Evolutionary conservation across 768 basidiomycete species (phyloP).

Genomic region (Hericium rajendrae): DNA sequence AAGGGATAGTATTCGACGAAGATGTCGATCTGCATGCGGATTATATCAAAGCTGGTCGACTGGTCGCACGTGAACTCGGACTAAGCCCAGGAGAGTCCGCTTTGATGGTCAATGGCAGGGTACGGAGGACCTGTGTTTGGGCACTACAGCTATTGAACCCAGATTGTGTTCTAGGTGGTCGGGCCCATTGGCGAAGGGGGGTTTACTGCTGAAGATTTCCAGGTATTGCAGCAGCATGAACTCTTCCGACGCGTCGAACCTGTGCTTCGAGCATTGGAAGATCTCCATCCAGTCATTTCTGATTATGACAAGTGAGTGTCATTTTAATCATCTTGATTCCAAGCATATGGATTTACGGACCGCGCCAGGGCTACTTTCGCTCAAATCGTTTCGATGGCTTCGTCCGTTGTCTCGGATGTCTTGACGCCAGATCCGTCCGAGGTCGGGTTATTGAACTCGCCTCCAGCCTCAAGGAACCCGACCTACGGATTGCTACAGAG

Average conservation of each 20-base stretch:
- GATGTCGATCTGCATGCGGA: constrained; percentile 26
- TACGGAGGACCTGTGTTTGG: constrained; percentile 27
- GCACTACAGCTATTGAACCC: background rate
- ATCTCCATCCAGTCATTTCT: constrained; percentile 26
- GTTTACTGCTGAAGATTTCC: constrained; percentile 67
- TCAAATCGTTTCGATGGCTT: constrained; percentile 51
- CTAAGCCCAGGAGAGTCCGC: constrained; percentile 51
- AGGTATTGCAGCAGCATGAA: constrained; percentile 66
- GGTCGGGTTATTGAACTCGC: constrained; percentile 60
- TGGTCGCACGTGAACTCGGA: constrained; percentile 47
- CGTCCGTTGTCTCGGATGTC: constrained; percentile 64
- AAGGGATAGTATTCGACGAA: constrained; percentile 24
- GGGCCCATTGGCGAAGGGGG: constrained; percentile 55
- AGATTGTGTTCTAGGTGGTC: constrained; percentile 43
- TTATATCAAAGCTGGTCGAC: constrained; percentile 36
- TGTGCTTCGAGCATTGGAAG: constrained; percentile 55
- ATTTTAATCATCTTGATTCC: background rate
- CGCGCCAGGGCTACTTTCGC: constrained; percentile 41
- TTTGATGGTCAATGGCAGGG: constrained; percentile 76
- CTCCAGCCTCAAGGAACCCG: constrained; percentile 45
- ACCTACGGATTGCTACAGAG: constrained; percentile 53
- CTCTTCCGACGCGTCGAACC: constrained; percentile 58
- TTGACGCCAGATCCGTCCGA: constrained; percentile 68
- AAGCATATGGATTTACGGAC: background rate
- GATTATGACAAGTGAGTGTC: constrained; percentile 29